phyloP scores from a whole-genome alignment of 331 rosid genomes.

The Malus hybrid region DNA sequence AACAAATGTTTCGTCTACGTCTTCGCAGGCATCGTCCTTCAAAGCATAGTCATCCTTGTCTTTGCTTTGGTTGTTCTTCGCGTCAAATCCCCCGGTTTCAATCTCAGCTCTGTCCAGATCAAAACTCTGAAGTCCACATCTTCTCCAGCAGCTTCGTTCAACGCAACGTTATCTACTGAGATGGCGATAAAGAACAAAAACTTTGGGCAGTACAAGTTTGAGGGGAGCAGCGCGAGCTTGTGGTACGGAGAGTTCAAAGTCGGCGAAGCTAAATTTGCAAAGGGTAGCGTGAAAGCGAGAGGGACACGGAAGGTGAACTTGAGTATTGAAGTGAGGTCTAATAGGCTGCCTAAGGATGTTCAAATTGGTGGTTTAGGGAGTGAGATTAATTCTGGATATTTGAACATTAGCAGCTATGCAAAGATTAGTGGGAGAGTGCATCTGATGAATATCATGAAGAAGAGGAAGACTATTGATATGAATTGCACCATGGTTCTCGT shows the following conservation, averaged over 20 bases:
- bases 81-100: conserved; percentile 13
- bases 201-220: conserved; percentile 28
- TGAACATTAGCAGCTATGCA: conserved; percentile 19
- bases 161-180: conserved; percentile 13
- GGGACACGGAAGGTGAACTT: conserved; percentile 9
- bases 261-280: conserved; percentile 4
- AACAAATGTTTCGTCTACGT: conserved; percentile 36
- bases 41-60: conserved; percentile 7
- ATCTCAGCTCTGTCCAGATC: conserved; percentile 13
- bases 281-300: conserved; percentile 8
- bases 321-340: conserved; percentile 14
- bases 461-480: conserved; percentile 15
- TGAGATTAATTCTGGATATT: conserved; percentile 15
- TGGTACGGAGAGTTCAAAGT: conserved; percentile 8
- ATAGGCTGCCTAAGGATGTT: conserved; percentile 1
- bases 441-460: conserved; percentile 20
- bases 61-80: conserved; percentile 30
- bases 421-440: conserved; percentile 22
- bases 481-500: conserved; percentile 22
- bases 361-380: not conserved
- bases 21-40: conserved; percentile 23
- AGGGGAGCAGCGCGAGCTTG: conserved; percentile 1
- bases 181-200: conserved; percentile 25
- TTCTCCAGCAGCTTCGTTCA: conserved; percentile 2
- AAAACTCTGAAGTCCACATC: not conserved